Evolutionary conservation across 139 green algal species (phyloP).

Genomic region (Chlamydomonas eustigma): DNA sequence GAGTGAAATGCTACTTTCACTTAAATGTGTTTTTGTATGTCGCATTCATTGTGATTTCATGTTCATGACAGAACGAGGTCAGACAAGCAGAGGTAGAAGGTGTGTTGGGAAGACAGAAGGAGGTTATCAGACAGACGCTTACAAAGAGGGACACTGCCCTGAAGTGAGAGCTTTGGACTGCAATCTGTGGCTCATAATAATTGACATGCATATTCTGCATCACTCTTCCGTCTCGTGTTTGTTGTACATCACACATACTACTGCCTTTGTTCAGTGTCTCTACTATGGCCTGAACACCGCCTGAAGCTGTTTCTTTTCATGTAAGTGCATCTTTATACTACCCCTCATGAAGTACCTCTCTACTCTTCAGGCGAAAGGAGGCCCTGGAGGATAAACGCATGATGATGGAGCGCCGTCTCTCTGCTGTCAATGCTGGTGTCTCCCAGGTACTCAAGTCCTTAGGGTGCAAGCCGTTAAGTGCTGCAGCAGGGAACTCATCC

Average conservation of each 20-base stretch:
- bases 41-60: not conserved
- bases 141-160: slow-evolving; percentile 18
- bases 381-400: slow-evolving; percentile 5
- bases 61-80: not conserved
- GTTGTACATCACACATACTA: too few species aligned
- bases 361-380: slow-evolving; percentile 17
- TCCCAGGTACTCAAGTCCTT: not conserved
- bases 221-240: too few species aligned
- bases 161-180: slow-evolving; percentile 9
- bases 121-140: slow-evolving; percentile 15
- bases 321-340: not conserved
- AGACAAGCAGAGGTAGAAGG: slow-evolving; percentile 17
- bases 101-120: slow-evolving; percentile 14
- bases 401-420: slow-evolving; percentile 6
- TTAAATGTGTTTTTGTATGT: not conserved
- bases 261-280: too few species aligned
- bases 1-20: too few species aligned
- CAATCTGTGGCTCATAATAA: too few species aligned
- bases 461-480: not conserved
- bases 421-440: not conserved
- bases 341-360: not conserved
- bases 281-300: too few species aligned
- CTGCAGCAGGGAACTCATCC: not conserved
- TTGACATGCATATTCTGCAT: too few species aligned
- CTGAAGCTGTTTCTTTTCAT: too few species aligned